Evolutionary conservation across 805 yeast genomes (phyloP).

Genomic region (Maudiozyma barnettii): DNA sequence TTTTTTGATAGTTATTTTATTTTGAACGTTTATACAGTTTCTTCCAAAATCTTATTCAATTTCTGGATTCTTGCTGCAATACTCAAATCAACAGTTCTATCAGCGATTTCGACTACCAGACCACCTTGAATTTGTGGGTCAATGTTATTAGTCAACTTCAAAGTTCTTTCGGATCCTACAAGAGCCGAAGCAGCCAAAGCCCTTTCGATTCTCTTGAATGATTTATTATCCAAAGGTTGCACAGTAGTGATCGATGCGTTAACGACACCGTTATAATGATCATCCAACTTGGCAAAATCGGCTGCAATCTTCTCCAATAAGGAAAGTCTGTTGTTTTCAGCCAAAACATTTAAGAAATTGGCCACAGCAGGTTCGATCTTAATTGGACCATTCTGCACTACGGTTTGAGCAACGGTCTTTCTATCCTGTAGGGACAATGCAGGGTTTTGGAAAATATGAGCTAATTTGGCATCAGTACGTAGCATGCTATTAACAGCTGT

Average conservation of each 20-base stretch:
- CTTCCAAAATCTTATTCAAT: conserved; percentile 80
- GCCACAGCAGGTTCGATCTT: conserved; percentile 55
- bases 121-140: conserved; percentile 94
- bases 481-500: conserved; percentile 43
- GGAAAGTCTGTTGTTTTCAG: conserved; percentile 88
- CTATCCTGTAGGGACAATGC: conserved; percentile 72
- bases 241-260: conserved; percentile 91
- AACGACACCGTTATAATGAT: conserved; percentile 84
- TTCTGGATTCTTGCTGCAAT: conserved; percentile 75
- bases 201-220: conserved; percentile 65
- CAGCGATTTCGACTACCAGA: conserved; percentile 90
- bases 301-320: conserved; percentile 54
- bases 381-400: conserved; percentile 30
- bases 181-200: conserved; percentile 69
- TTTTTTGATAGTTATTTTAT: not conserved
- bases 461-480: conserved; percentile 53
- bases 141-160: conserved; percentile 72
- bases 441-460: conserved; percentile 64
- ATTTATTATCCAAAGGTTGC: conserved; percentile 70
- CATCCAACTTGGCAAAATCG: conserved; percentile 69
- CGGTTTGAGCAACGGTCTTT: conserved; percentile 52
- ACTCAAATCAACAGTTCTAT: conserved; percentile 90
- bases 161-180: conserved; percentile 79
- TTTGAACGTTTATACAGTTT: conserved; percentile 54
- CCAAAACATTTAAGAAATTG: conserved; percentile 75